Evolutionary conservation across 352 stramenopile species (phyloP), one percentile per base, ranked within the genome.

Genomic region (Peronospora tabacina): DNA sequence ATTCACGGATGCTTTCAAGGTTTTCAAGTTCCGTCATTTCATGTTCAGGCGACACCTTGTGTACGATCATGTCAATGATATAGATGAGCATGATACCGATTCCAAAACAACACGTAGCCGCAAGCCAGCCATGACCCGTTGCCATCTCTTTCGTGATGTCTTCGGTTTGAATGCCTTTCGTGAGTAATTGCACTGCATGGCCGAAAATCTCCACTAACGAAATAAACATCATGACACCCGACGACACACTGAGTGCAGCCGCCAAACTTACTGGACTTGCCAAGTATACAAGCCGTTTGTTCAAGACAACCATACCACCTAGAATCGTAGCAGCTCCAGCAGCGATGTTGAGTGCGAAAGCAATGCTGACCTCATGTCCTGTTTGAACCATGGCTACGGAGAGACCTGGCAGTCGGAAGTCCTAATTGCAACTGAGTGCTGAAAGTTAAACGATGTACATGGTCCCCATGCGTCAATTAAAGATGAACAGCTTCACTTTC

Each of bases 41-140:
- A 34, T 70, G 39, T 8, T 66, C 64, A 9, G 63, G 63, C 2
- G 60, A 50, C 20, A 73, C 48, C 30, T 61, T 58, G 47, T 75
- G 67, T 11, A 80, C 66, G 15, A 84, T 51, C 0, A 38, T n/a
- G 36, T 83, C 70, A 41, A 82, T 62, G 22, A 53, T 22, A 52
- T 82, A 82, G 44, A 82, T 78, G 34, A 83, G 43, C 0, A 42
- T 24, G 7, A 96, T 85, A 34, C 89, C 91, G 11, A 58, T 66
- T 52, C 87, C 95, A 61, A 97, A 95, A 56, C 72, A 94, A 0
- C 74, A 41, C 7, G 87, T 96, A 8, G 84, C 74, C 40, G 70
- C 74, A 22, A 94, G 58, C 68, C 91, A 95, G 0, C 72, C 81
- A 32, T 86, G 68, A 13, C 69, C 66, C 0, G 26, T 52, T 7